Conservation (phyloP, 2,329 filamentous ascomycete species). For the Leptographium radiaticola region DNA sequence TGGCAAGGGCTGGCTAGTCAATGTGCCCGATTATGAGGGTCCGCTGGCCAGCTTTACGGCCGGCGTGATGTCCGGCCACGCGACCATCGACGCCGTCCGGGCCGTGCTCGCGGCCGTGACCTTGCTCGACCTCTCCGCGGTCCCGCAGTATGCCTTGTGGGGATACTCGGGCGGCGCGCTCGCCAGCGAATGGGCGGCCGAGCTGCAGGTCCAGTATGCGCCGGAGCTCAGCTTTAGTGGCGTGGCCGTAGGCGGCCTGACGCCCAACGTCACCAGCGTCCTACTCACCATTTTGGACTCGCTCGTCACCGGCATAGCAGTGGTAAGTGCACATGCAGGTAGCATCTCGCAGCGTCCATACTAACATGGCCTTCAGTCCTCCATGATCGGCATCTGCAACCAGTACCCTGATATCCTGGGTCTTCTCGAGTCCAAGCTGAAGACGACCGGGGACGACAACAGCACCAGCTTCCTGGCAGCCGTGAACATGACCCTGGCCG, state of each 20-base stretch:
- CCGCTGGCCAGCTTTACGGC: constrained; percentile 28
- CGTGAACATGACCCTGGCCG: constrained; percentile 15
- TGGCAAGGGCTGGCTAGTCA: constrained; percentile 29
- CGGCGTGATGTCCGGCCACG: constrained; percentile 27
- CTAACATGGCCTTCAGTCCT: constrained; percentile 13
- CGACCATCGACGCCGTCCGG: constrained; percentile 28
- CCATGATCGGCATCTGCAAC: constrained; percentile 20
- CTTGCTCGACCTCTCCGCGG: constrained; percentile 10
- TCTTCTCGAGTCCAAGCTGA: constrained; percentile 16
- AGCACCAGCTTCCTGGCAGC: constrained; percentile 20
- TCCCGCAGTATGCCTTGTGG: constrained; percentile 25
- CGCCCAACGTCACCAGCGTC: constrained; percentile 25
- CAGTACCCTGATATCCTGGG: constrained; percentile 19
- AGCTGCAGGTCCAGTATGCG: constrained; percentile 32
- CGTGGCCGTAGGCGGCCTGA: constrained; percentile 30
- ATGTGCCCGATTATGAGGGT: constrained; percentile 30
- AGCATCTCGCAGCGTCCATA: constrained; percentile 1
- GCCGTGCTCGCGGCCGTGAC: constrained; percentile 19
- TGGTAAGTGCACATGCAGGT: constrained; percentile 5
- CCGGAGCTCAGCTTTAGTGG: constrained; percentile 32
- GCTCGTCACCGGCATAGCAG: constrained; percentile 21
- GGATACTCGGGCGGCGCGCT: constrained; percentile 40
- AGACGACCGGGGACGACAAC: constrained; percentile 18
- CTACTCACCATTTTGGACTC: constrained; percentile 19
- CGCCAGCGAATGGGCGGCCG: constrained; percentile 35